phyloP scores from a whole-genome alignment of 176 grass and related monocot species.

The Melocanna baccifera region DNA sequence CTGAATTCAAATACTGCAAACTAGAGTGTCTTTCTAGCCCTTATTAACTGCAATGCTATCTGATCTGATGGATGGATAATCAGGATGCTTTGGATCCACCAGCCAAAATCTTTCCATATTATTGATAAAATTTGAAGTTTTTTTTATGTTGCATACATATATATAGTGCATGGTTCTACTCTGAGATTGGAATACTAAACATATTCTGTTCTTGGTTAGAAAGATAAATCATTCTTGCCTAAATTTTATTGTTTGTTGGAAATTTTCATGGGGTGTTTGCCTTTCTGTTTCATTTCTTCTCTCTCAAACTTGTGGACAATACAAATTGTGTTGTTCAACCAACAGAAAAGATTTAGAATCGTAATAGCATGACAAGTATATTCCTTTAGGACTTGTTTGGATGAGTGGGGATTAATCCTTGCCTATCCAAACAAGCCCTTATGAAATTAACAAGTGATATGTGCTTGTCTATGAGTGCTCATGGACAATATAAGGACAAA shows the following conservation, averaged over 20 bases:
- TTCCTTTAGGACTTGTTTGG: neutral
- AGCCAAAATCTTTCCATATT: neutral
- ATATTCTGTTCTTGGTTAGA: neutral
- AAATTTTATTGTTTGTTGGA: neutral
- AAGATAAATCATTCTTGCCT: neutral
- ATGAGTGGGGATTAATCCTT: neutral
- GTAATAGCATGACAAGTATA: neutral
- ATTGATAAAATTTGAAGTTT: neutral
- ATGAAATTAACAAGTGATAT: neutral
- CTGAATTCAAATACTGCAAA: constrained; percentile 1
- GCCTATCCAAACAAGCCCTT: neutral
- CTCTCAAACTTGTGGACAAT: neutral
- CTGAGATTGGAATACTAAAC: neutral
- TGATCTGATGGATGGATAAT: neutral
- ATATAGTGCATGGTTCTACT: neutral
- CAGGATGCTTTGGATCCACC: neutral
- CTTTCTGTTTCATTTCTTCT: neutral
- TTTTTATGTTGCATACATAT: neutral
- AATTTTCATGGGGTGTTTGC: neutral
- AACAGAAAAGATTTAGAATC: neutral
- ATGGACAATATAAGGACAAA: neutral
- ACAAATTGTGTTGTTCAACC: neutral
- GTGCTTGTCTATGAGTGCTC: neutral
- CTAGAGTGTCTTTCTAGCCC: constrained; percentile 10
- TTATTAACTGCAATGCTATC: neutral